These are phyloP conservation scores for Fonsecaea nubica DNA, from an alignment of 2,329 filamentous ascomycete genomes.

Conservation along the genomic window DNA sequence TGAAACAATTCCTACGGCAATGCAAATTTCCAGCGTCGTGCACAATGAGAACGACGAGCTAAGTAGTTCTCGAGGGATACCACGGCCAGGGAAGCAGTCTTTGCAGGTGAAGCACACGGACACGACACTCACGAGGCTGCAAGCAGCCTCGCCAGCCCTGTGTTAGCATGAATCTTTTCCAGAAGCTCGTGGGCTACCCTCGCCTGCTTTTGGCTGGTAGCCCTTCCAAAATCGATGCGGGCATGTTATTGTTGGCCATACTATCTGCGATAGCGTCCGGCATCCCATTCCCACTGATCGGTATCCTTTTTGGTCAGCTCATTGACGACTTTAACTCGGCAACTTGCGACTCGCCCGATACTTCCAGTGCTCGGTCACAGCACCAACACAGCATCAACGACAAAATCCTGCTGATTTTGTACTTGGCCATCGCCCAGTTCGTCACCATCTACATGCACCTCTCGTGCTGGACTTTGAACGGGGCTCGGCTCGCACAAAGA, in stretches of 20 bases:
- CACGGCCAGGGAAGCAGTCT: not conserved
- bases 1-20: constrained; percentile 3
- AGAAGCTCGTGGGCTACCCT: constrained; percentile 46
- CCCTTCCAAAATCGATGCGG: constrained; percentile 45
- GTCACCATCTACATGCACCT: constrained; percentile 69
- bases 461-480: constrained; percentile 68
- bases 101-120: not conserved
- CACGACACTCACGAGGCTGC: not conserved
- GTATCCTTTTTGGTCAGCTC: constrained; percentile 50
- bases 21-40: not conserved
- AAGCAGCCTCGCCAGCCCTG: not conserved
- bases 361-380: not conserved
- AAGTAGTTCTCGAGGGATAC: not conserved
- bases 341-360: constrained; percentile 22
- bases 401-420: constrained; percentile 68
- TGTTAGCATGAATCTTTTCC: constrained; percentile 41
- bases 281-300: constrained; percentile 49
- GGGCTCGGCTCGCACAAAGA: constrained; percentile 68
- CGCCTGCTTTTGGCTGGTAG: constrained; percentile 48
- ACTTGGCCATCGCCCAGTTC: constrained; percentile 69
- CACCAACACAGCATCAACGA: constrained; percentile 56
- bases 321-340: constrained; percentile 47
- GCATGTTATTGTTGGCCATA: constrained; percentile 38
- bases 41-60: not conserved
- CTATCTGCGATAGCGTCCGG: constrained; percentile 47